phyloP scores from a whole-genome alignment of 306 rosid genomes.

The Senna tora region DNA sequence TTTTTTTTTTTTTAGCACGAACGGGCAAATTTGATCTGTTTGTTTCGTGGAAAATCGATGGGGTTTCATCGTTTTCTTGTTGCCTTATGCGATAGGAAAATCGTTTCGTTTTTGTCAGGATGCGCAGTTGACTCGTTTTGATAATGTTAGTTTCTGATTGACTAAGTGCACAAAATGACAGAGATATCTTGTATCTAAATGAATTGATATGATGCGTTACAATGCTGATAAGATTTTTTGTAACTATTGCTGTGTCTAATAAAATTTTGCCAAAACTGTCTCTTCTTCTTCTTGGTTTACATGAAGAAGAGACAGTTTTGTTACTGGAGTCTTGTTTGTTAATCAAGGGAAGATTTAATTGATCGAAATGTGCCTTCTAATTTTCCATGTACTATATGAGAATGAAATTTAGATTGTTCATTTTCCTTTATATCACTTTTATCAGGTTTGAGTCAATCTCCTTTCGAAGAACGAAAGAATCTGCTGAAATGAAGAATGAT shows the following conservation, averaged over 20 bases:
- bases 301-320: too few species aligned
- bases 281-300: neutral
- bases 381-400: conserved; percentile 15
- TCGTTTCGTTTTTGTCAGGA: conserved; percentile 1
- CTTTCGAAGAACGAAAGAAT: conserved; percentile 62
- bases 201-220: neutral
- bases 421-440: conserved; percentile 16
- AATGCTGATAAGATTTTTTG: neutral
- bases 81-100: neutral
- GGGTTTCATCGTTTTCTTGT: conserved; percentile 23
- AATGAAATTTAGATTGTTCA: conserved; percentile 21
- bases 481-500: conserved; percentile 55
- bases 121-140: conserved; percentile 32
- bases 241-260: neutral
- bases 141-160: conserved; percentile 4
- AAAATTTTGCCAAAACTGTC: conserved; percentile 17
- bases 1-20: neutral
- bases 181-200: neutral
- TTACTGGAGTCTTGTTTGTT: neutral
- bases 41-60: conserved; percentile 21
- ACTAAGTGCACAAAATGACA: conserved; percentile 16
- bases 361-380: conserved; percentile 1
- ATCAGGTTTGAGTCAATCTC: conserved; percentile 72
- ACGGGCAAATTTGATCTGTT: conserved; percentile 38
- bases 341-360: conserved; percentile 8